Evolutionary conservation across 2,329 filamentous ascomycete genomes (phyloP), one percentile per base, ranked within the genome.

Genomic region (Calonectria hongkongensis): DNA sequence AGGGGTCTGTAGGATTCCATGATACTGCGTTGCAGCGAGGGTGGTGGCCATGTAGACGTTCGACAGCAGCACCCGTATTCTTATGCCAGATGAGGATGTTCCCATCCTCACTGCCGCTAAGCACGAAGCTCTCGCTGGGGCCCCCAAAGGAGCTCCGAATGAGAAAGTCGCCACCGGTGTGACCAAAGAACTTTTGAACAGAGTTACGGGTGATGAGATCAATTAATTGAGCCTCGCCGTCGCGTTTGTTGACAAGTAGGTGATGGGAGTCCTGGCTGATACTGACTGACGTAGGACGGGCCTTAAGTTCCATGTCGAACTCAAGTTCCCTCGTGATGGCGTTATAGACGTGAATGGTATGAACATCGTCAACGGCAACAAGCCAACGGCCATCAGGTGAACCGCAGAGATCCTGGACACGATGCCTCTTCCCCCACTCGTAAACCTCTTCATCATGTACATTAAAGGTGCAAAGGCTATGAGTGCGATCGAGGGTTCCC

Each of bases 21-120:
- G 93, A 90, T 45, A 97, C 94, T 9, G 95, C 91, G 82, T 98
- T 98, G 75, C 97, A 96, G 41, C 95, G 93, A 15, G 90, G 89
- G 8, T 87, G 86, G 79, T 98, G 96, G 0, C 92, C 96, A 39
- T 92, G 89, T 3, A 98, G 87, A 60, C 91, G 92, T 80, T 95
- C 94, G 7, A 99, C 91, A 0, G 93, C 88, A 7, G 89, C 88
- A 7, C 95, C 95, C 43, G 94, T 95, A 70, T 92, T 93, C 83
- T 95, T 97, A 83, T 98, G 94, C 95, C 96, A 98, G 73, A 99
- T 94, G 82, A 95, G 93, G 50, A 98, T 90, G 69, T 90, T 89
- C 2, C 92, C 91, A 74, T 92, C 91, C 89, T 98, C 95, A 79
- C 95, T 98, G 13, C 97, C 97, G 79, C 94, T 96, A 33, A 97